phyloP scores from a whole-genome alignment of 1,139 yeast species.

The Hanseniaspora gamundiae region DNA sequence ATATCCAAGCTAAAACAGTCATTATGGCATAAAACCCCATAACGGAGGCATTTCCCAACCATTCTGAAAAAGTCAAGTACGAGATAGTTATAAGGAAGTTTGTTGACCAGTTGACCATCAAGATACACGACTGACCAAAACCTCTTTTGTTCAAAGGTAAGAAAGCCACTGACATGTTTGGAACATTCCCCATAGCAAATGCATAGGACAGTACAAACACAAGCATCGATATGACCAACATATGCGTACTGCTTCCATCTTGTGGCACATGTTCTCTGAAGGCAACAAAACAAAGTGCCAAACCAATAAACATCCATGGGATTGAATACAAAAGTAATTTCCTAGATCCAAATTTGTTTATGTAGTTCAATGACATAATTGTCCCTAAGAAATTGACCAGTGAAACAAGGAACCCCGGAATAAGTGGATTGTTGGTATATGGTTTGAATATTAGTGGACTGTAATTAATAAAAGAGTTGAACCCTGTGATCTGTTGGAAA shows the following conservation, averaged over 20 bases:
- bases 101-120: conserved; percentile 35
- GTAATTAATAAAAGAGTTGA: conserved; percentile 66
- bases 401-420: conserved; percentile 54
- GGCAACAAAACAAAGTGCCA: conserved; percentile 19
- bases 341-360: conserved; percentile 55
- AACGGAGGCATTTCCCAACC: conserved; percentile 25
- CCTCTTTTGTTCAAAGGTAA: conserved; percentile 33
- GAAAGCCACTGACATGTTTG: conserved; percentile 38
- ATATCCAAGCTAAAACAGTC: conserved; percentile 30
- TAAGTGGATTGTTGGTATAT: conserved; percentile 48
- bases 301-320: conserved; percentile 31
- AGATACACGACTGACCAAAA: conserved; percentile 32
- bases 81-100: conserved; percentile 31
- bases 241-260: conserved; percentile 8
- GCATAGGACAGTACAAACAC: conserved; percentile 36
- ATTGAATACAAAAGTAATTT: conserved; percentile 41
- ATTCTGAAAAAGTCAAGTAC: conserved; percentile 28
- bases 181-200: conserved; percentile 35
- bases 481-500: conserved; percentile 64
- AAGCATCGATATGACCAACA: conserved; percentile 26
- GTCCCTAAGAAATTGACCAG: conserved; percentile 59
- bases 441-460: conserved; percentile 53
- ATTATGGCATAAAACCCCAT: conserved; percentile 29
- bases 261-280: conserved; percentile 10
- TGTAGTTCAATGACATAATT: conserved; percentile 42